Conservation (phyloP, 2,329 filamentous ascomycete genomes). For the Botrytis tulipae region DNA sequence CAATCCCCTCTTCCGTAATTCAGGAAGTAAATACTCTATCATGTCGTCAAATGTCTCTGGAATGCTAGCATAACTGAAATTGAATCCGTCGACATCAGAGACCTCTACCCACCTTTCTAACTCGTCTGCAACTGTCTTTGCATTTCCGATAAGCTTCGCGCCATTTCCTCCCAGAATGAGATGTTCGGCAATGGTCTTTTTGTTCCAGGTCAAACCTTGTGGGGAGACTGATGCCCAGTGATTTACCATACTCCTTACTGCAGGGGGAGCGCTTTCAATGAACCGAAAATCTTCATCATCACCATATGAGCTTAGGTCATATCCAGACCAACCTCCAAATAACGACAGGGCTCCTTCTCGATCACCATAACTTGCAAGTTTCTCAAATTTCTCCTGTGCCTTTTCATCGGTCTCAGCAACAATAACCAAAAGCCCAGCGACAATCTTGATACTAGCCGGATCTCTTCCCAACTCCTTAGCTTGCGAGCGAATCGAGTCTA, state of each 20-base stretch:
- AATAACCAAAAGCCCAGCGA: slow-evolving; percentile 64
- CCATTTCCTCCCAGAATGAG: slow-evolving; percentile 32
- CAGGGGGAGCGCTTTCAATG: slow-evolving; percentile 45
- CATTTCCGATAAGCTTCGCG: slow-evolving; percentile 31
- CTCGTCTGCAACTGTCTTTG: slow-evolving; percentile 32
- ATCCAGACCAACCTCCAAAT: slow-evolving; percentile 74
- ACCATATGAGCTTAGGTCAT: slow-evolving; percentile 58
- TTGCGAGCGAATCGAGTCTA: slow-evolving; percentile 56
- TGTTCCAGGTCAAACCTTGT: slow-evolving; percentile 41
- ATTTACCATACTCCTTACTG: slow-evolving; percentile 49
- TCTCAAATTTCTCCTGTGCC: slow-evolving; percentile 60
- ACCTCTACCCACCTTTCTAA: slow-evolving; percentile 33
- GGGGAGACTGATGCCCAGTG: slow-evolving; percentile 44
- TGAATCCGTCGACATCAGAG: slow-evolving; percentile 34
- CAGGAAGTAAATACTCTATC: slow-evolving; percentile 62
- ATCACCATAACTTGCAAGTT: slow-evolving; percentile 60
- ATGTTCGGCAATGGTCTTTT: slow-evolving; percentile 36
- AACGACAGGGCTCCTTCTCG: slow-evolving; percentile 66
- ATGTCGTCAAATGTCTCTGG: slow-evolving; percentile 68
- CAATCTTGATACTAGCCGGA: slow-evolving; percentile 61
- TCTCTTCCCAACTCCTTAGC: slow-evolving; percentile 57
- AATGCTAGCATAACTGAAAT: slow-evolving; percentile 43
- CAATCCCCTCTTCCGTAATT: slow-evolving; percentile 57
- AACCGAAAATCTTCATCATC: slow-evolving; percentile 64
- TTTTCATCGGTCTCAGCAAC: slow-evolving; percentile 65